Percentiles rank a stretch among this genome's conserved stretches.
Evolutionary conservation across 2,329 filamentous ascomycete species (phyloP).

Genomic region (Zasmidium cellare): DNA sequence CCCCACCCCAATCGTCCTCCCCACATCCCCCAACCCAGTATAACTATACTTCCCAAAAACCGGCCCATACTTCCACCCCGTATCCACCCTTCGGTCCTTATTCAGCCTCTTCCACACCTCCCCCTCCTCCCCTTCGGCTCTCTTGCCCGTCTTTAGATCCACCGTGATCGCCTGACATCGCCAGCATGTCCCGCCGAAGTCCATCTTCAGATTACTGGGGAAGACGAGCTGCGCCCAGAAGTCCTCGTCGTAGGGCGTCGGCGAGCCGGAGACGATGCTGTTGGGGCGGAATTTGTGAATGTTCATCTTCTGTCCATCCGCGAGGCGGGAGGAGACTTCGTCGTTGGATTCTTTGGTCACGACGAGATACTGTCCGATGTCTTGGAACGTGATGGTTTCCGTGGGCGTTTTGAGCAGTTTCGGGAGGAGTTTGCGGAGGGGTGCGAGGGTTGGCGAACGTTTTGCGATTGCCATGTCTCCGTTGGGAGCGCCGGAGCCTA

Average conservation of each 20-base stretch:
- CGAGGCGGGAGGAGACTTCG: constrained; percentile 6
- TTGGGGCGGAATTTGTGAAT: constrained; percentile 48
- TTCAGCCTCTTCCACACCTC: constrained; percentile 44
- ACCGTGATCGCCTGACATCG: constrained; percentile 46
- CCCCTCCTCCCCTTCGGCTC: constrained; percentile 37
- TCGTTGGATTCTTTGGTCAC: constrained; percentile 12
- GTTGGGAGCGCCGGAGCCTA: constrained; percentile 8
- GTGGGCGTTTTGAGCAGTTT: neutral
- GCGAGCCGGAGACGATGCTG: constrained; percentile 45
- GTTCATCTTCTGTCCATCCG: neutral
- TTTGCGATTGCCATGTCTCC: constrained; percentile 1
- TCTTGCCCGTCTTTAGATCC: constrained; percentile 44
- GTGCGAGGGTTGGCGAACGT: neutral
- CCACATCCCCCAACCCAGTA: constrained; percentile 18
- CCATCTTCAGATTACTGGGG: constrained; percentile 25
- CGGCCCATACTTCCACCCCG: constrained; percentile 43
- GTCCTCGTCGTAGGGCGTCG: constrained; percentile 44
- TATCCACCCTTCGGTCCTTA: constrained; percentile 43
- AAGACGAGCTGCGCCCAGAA: constrained; percentile 38
- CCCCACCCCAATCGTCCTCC: constrained; percentile 35
- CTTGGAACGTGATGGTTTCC: constrained; percentile 11
- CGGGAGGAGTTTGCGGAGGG: constrained; percentile 1
- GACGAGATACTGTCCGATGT: constrained; percentile 12
- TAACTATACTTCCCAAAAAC: constrained; percentile 48
- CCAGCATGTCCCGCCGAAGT: constrained; percentile 43